Conservation (phyloP, 164 flowering plant genomes). For the Piper longum region DNA sequence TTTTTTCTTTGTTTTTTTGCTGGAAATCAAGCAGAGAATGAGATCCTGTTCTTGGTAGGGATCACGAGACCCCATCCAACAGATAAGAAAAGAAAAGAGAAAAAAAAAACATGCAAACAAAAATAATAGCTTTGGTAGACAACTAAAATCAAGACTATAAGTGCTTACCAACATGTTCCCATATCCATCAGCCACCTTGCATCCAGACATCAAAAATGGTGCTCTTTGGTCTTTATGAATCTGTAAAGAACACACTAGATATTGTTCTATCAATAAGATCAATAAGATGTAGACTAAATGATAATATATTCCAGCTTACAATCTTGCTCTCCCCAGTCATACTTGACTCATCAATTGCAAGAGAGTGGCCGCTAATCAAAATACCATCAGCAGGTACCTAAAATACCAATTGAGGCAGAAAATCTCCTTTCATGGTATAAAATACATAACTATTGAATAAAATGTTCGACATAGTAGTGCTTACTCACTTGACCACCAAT, state of each 20-base stretch:
- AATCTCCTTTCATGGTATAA: background rate
- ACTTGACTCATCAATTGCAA: constrained; percentile 94
- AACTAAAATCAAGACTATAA: background rate
- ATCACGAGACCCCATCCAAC: no score
- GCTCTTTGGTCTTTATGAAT: constrained; percentile 57
- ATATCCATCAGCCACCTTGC: constrained; percentile 96
- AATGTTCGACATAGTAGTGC: background rate
- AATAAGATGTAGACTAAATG: background rate
- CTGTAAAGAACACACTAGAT: constrained; percentile 19
- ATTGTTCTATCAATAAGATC: background rate
- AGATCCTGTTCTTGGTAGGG: no score
- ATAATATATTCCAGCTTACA: constrained; percentile 24
- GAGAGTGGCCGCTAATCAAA: constrained; percentile 69
- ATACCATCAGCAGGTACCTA: constrained; percentile 96
- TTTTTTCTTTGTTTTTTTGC: no score
- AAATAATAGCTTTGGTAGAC: no score
- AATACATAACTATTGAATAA: background rate
- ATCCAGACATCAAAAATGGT: constrained; percentile 95
- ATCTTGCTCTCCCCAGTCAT: constrained; percentile 99
- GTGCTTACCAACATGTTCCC: constrained; percentile 83
- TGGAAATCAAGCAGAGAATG: no score
- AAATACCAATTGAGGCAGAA: background rate
- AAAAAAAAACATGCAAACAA: no score
- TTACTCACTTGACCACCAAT: constrained; percentile 79
- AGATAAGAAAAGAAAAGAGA: no score